A percentile compares a stretch with the other conserved stretches of the same genome.
Evolutionary conservation across 1,284 basidiomycete genomes (phyloP).

Genomic region (Apiotrichum sp.): DNA sequence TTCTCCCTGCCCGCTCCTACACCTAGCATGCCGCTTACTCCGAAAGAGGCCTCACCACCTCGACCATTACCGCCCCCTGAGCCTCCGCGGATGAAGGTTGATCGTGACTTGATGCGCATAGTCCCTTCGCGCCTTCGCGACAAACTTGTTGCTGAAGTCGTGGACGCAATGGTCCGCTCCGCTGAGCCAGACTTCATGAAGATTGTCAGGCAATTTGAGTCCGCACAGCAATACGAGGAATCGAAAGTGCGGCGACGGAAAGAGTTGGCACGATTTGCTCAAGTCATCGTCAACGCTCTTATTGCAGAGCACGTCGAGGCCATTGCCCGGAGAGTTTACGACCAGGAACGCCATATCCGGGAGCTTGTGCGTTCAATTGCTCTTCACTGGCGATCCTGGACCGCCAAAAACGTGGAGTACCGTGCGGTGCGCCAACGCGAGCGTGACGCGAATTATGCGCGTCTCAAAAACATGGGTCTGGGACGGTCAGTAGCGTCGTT

Average conservation of each 20-base stretch:
- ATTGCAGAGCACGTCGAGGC: conserved; percentile 9
- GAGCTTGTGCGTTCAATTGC: conserved; percentile 12
- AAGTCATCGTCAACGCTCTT: conserved; percentile 7
- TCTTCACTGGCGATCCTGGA: conserved; percentile 21
- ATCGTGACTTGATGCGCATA: conserved; percentile 3
- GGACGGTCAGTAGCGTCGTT: conserved; percentile 10
- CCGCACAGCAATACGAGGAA: conserved; percentile 16
- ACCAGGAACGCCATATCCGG: conserved; percentile 5
- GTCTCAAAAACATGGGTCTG: conserved; percentile 27
- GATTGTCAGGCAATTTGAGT: conserved; percentile 21
- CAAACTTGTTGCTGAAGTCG: conserved; percentile 24
- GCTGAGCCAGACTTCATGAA: conserved; percentile 12
- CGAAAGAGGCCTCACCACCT: conserved; percentile 1
- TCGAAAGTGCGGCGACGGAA: conserved; percentile 12
- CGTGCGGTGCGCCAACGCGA: conserved; percentile 17
- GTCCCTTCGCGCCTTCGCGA: conserved; percentile 17
- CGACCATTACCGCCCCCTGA: conserved; percentile 1
- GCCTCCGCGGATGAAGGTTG: conserved; percentile 7
- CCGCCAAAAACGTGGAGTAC: conserved; percentile 6
- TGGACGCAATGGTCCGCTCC: conserved; percentile 18
- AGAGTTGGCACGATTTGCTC: conserved; percentile 16
- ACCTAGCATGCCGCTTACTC: conserved; percentile 1
- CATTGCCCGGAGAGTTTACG: conserved; percentile 1
- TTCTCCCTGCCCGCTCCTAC: not conserved
- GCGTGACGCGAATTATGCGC: conserved; percentile 14